Conservation (phyloP, 2,329 filamentous ascomycete species). For the Cladosporium colombiae region DNA sequence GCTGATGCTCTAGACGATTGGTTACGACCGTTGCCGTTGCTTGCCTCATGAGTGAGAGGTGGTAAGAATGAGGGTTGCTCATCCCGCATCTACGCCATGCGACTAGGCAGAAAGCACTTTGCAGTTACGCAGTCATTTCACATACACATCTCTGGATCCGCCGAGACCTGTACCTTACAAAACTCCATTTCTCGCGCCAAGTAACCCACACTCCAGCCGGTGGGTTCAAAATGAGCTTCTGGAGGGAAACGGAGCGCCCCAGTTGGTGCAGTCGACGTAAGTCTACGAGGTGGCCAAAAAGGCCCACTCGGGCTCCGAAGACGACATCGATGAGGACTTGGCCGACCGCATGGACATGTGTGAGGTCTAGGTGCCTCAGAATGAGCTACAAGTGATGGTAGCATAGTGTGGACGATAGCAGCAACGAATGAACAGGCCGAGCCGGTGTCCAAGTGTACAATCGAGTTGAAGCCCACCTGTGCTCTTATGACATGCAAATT, state of each 20-base stretch:
- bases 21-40: neutral
- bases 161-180: neutral
- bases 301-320: neutral
- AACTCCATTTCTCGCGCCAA: neutral
- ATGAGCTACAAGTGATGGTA: neutral
- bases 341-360: neutral
- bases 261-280: too few relatives aligned
- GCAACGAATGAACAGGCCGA: neutral
- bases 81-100: neutral
- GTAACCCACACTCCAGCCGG: too few relatives aligned
- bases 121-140: neutral
- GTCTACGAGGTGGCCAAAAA: neutral
- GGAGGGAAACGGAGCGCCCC: neutral
- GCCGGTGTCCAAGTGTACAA: neutral
- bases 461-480: neutral
- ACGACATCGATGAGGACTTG: neutral
- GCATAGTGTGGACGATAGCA: neutral
- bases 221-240: neutral
- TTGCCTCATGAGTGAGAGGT: neutral
- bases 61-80: neutral
- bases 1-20: neutral
- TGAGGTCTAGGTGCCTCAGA: too few relatives aligned
- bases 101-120: neutral
- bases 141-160: neutral
- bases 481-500: too few relatives aligned